Evolutionary conservation across 2,329 filamentous ascomycete genomes (phyloP).

Genomic region (Onygenales sp.): DNA sequence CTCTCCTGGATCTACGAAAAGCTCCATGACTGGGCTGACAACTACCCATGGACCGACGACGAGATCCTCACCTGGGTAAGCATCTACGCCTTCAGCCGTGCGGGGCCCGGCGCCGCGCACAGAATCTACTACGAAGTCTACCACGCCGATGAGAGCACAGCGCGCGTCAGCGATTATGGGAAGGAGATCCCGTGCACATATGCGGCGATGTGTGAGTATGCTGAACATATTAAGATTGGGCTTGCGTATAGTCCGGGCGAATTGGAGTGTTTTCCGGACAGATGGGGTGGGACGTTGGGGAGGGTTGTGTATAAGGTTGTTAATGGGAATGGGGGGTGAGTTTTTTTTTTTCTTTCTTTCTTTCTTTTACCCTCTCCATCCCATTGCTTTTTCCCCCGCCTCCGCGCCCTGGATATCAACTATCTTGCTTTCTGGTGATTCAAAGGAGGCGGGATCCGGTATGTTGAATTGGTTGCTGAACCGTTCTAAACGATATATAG

Average conservation of each 20-base stretch:
- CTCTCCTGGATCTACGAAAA: conserved; percentile 78
- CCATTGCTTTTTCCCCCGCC: neutral
- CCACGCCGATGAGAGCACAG: conserved; percentile 26
- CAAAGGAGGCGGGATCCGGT: neutral
- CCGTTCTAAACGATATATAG: neutral
- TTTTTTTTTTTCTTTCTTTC: neutral
- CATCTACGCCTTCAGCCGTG: conserved; percentile 61
- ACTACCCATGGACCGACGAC: conserved; percentile 64
- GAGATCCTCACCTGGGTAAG: conserved; percentile 67
- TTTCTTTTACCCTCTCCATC: neutral
- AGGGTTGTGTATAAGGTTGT: conserved; percentile 41
- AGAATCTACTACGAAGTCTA: conserved; percentile 63
- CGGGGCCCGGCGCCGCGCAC: conserved; percentile 57
- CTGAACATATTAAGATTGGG: conserved; percentile 43
- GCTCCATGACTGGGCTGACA: conserved; percentile 65
- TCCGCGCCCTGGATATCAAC: neutral
- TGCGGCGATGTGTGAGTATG: conserved; percentile 29
- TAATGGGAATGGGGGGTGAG: conserved; percentile 34
- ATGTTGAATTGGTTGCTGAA: neutral
- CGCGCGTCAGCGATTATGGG: conserved; percentile 3
- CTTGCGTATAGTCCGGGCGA: conserved; percentile 45
- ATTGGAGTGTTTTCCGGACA: conserved; percentile 38
- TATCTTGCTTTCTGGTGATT: neutral
- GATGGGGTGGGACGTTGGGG: conserved; percentile 43
- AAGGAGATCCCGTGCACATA: neutral